phyloP scores from a whole-genome alignment of 202 grass and related monocot genomes.

The Zoysia matrella region DNA sequence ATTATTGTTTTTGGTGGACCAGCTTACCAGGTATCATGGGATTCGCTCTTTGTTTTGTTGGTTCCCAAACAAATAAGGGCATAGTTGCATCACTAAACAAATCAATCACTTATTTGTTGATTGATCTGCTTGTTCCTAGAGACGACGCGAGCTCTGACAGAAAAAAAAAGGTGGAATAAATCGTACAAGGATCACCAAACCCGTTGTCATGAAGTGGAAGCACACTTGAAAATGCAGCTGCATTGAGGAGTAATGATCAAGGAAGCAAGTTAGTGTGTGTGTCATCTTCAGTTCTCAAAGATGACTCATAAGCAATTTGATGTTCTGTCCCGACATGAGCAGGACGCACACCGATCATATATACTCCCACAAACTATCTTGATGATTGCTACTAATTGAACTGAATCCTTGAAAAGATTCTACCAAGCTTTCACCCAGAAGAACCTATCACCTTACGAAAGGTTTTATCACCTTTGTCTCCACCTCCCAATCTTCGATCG shows the following conservation, averaged over 20 bases:
- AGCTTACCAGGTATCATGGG: constrained; percentile 9
- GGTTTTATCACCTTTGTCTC: constrained; percentile 3
- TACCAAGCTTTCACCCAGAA: background rate
- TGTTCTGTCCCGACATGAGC: background rate
- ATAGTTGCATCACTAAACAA: background rate
- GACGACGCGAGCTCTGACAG: background rate
- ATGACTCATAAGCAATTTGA: background rate
- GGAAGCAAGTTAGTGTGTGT: background rate
- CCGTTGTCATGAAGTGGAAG: background rate
- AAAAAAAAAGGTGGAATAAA: constrained; percentile 20
- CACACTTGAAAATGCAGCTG: background rate
- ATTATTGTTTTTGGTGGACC: background rate
- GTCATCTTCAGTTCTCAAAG: background rate
- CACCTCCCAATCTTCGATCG: background rate
- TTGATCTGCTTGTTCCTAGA: background rate
- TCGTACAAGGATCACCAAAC: background rate
- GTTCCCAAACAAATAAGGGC: background rate
- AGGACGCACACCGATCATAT: background rate
- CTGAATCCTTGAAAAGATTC: background rate
- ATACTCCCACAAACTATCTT: background rate
- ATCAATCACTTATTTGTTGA: background rate
- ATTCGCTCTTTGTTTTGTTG: background rate
- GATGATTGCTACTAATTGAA: background rate
- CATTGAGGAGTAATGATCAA: background rate
- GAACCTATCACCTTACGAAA: background rate